These are phyloP conservation scores for Elongisporangium prolatum DNA, from an alignment of 352 stramenopile species.

Conservation along the genomic window DNA sequence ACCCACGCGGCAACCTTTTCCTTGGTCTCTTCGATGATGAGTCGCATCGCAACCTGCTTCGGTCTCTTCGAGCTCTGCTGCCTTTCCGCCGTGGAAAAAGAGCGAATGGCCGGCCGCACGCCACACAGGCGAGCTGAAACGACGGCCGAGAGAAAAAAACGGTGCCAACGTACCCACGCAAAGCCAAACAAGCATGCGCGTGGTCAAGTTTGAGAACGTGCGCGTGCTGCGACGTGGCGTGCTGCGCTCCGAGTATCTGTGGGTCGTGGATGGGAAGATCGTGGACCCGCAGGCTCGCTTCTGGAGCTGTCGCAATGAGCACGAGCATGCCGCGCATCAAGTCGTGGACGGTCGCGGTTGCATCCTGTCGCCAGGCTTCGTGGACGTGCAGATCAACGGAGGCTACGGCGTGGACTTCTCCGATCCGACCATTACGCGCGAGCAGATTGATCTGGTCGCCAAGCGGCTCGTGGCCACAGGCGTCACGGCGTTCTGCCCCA, in stretches of 20 bases:
- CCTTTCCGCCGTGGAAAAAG: neutral
- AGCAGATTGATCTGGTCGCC: conserved; percentile 44
- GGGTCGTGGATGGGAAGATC: conserved; percentile 50
- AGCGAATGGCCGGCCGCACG: conserved; percentile 3
- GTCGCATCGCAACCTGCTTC: conserved; percentile 38
- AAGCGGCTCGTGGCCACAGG: conserved; percentile 53
- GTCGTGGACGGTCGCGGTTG: conserved; percentile 63
- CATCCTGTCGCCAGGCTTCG: conserved; percentile 82
- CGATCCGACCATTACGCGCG: conserved; percentile 28
- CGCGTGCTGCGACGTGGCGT: conserved; percentile 41
- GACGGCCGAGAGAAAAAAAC: neutral
- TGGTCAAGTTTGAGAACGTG: conserved; percentile 59
- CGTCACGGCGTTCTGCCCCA: conserved; percentile 87
- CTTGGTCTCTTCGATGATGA: conserved; percentile 82
- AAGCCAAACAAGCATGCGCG: neutral
- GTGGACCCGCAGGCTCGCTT: conserved; percentile 51
- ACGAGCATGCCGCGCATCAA: conserved; percentile 32
- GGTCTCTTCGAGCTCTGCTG: neutral
- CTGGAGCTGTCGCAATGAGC: conserved; percentile 24
- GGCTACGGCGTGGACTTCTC: conserved; percentile 87
- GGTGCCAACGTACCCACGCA: neutral
- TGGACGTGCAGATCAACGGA: conserved; percentile 90
- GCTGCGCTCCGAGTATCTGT: conserved; percentile 36
- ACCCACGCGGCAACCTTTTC: conserved; percentile 69
- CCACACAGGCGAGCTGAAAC: neutral